Conservation (phyloP, 768 basidiomycete genomes). For the Auricularia sp. region DNA sequence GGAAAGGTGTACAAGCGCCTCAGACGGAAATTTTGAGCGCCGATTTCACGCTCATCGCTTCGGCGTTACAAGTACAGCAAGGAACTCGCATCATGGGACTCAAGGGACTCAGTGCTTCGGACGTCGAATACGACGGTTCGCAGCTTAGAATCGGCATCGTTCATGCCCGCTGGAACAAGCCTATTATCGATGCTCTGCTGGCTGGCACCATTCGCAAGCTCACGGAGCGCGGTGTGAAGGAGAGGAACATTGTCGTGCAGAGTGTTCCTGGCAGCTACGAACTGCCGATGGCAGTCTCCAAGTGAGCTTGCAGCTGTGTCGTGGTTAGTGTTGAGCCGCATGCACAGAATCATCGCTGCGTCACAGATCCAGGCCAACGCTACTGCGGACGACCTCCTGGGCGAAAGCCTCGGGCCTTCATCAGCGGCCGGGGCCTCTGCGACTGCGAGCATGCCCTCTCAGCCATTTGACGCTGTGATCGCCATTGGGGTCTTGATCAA, state of each 20-base stretch:
- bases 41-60: not conserved
- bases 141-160: slow-evolving; percentile 80
- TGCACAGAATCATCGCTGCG: slow-evolving; percentile 72
- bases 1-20: not conserved
- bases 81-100: slow-evolving; percentile 31
- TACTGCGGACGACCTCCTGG: slow-evolving; percentile 71
- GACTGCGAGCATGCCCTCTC: slow-evolving; percentile 32
- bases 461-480: slow-evolving; percentile 90
- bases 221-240: slow-evolving; percentile 77
- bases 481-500: slow-evolving; percentile 98
- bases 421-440: slow-evolving; percentile 23
- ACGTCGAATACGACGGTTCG: slow-evolving; percentile 66
- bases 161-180: slow-evolving; percentile 92
- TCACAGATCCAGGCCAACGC: slow-evolving; percentile 74
- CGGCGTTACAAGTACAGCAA: not conserved
- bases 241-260: slow-evolving; percentile 81
- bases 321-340: slow-evolving; percentile 5
- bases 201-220: slow-evolving; percentile 71
- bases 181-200: slow-evolving; percentile 78
- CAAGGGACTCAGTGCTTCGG: slow-evolving; percentile 64
- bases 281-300: slow-evolving; percentile 74
- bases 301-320: slow-evolving; percentile 39
- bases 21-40: slow-evolving; percentile 8
- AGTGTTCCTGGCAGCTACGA: slow-evolving; percentile 94
- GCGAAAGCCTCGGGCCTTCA: slow-evolving; percentile 39